phyloP scores from a whole-genome alignment of 495 filamentous ascomycete genomes.

The Penicillium dipodomyicola region DNA sequence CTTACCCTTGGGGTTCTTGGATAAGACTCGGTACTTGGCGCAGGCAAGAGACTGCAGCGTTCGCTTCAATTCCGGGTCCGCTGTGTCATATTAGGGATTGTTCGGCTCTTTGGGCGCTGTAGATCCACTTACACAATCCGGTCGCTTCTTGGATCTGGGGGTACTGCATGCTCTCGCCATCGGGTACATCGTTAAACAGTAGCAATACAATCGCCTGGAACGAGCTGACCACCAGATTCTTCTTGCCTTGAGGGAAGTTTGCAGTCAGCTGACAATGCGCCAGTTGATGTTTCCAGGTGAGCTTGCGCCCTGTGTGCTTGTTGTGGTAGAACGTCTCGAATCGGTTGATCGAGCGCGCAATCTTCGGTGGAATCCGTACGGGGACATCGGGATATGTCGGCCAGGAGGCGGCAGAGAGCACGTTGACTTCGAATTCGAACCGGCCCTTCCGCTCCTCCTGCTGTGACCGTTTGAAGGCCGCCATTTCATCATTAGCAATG shows the following conservation, averaged over 20 bases:
- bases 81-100: conserved; percentile 35
- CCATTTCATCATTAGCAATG: conserved; percentile 79
- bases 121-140: conserved; percentile 55
- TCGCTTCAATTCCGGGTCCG: conserved; percentile 74
- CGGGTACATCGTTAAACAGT: conserved; percentile 76
- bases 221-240: conserved; percentile 81
- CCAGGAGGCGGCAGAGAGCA: conserved; percentile 87
- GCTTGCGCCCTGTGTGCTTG: conserved; percentile 81
- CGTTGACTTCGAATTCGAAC: conserved; percentile 79
- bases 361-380: conserved; percentile 69
- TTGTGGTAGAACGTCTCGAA: conserved; percentile 80
- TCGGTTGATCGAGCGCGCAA: conserved; percentile 62
- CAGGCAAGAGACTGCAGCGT: conserved; percentile 94
- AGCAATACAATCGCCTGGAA: conserved; percentile 91
- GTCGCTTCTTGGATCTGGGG: conserved; percentile 66
- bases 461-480: conserved; percentile 56
- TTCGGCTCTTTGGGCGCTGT: conserved; percentile 15
- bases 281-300: conserved; percentile 89
- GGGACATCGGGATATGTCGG: conserved; percentile 82
- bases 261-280: conserved; percentile 83
- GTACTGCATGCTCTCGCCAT: conserved; percentile 60
- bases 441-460: conserved; percentile 44
- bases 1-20: conserved; percentile 78
- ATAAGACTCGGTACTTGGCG: conserved; percentile 80
- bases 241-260: conserved; percentile 69